Evolutionary conservation across 176 grass and related monocot species (phyloP).

Genomic region (Urochloa ruziziensis): DNA sequence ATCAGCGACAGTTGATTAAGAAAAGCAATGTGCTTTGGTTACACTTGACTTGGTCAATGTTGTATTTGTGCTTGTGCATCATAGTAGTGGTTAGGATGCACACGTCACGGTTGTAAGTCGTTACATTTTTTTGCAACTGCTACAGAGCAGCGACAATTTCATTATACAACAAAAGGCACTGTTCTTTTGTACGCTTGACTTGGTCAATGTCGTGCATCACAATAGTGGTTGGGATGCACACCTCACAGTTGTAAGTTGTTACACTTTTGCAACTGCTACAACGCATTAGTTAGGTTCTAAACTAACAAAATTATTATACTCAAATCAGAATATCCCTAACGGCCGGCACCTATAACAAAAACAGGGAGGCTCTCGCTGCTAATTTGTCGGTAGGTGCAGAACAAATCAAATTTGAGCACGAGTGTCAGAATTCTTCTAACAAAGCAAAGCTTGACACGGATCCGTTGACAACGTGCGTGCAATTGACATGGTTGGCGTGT

Average conservation of each 20-base stretch:
- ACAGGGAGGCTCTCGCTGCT: neutral
- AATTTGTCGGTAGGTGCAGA: slow-evolving; percentile 25
- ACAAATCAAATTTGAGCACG: slow-evolving; percentile 7
- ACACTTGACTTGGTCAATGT: too few species aligned
- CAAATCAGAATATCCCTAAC: neutral
- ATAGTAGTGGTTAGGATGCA: too few species aligned
- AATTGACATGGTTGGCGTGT: slow-evolving; percentile 1
- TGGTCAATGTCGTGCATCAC: neutral
- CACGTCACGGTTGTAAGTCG: too few species aligned
- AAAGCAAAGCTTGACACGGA: slow-evolving; percentile 15
- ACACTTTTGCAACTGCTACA: neutral
- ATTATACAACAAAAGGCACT: too few species aligned
- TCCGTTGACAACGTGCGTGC: slow-evolving; percentile 26
- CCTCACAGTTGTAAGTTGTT: neutral
- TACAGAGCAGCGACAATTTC: too few species aligned
- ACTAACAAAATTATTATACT: neutral
- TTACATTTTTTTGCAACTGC: too few species aligned
- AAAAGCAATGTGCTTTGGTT: too few species aligned
- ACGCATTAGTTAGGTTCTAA: neutral
- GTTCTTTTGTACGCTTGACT: too few species aligned
- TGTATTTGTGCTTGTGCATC: too few species aligned
- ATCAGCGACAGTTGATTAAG: too few species aligned
- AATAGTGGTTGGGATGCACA: neutral
- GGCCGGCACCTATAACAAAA: slow-evolving; percentile 1
- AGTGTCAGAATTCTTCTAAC: neutral